A percentile compares a stretch with the other conserved stretches of the same genome.
These are phyloP conservation scores for Annona squamosa DNA, from an alignment of 164 flowering plant genomes.

Conservation along the genomic window DNA sequence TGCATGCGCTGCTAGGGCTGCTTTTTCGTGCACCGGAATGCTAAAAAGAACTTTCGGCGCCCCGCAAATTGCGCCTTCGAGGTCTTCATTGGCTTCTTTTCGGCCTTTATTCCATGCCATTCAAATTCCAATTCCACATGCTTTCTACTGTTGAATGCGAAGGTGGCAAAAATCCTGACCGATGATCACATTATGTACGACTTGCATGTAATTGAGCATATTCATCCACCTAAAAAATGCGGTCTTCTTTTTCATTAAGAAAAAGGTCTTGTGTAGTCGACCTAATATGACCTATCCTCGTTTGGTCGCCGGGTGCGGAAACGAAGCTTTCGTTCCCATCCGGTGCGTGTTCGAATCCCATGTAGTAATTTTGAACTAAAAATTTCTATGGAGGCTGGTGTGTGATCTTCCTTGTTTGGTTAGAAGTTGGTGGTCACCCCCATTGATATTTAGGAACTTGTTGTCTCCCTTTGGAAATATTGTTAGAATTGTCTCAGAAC, in stretches of 20 bases:
- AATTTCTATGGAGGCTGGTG: no score
- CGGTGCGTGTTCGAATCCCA: no score
- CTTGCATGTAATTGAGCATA: not conserved
- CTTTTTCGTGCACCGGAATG: not conserved
- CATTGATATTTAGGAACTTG: no score
- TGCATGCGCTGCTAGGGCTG: not conserved
- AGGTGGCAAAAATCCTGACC: no score
- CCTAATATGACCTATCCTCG: not conserved
- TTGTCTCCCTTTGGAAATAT: no score
- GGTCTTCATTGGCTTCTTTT: not conserved
- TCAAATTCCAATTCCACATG: not conserved
- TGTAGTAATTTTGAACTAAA: no score
- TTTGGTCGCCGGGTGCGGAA: no score
- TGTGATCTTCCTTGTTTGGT: no score
- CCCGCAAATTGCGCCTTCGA: conserved; percentile 6
- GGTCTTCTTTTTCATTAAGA: not conserved
- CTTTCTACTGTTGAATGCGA: no score
- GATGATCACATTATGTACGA: not conserved
- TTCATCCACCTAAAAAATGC: not conserved
- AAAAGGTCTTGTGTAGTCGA: not conserved
- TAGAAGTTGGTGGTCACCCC: no score
- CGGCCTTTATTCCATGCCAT: not conserved
- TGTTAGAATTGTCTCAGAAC: no score
- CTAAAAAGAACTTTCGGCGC: conserved; percentile 15
- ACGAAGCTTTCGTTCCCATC: no score